Conservation (phyloP, 2,329 filamentous ascomycete genomes). For the Metarhizium anisopliae region DNA sequence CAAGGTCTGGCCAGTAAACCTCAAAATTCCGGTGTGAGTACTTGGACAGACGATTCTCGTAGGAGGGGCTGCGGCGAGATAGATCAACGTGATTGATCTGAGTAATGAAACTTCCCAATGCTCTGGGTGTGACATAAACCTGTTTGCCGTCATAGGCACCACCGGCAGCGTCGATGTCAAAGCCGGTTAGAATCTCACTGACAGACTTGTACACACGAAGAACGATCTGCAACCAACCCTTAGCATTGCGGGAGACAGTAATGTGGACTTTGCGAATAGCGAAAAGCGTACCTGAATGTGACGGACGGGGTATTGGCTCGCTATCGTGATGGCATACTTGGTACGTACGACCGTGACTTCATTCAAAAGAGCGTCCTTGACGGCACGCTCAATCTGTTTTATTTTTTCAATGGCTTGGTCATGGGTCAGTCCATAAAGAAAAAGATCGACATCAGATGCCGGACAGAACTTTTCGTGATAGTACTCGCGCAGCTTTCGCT, state of each 20-base stretch:
- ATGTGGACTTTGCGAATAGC: neutral
- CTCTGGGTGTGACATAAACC: slow-evolving; percentile 70
- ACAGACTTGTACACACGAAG: slow-evolving; percentile 77
- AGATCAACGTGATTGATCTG: slow-evolving; percentile 77
- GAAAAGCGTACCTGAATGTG: slow-evolving; percentile 52
- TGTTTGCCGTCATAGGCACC: slow-evolving; percentile 73
- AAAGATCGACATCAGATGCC: slow-evolving; percentile 80
- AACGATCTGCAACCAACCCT: slow-evolving; percentile 51
- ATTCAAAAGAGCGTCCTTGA: slow-evolving; percentile 69
- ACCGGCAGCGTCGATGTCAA: slow-evolving; percentile 79
- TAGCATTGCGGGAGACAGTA: neutral
- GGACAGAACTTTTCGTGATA: slow-evolving; percentile 77
- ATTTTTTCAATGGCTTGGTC: slow-evolving; percentile 76
- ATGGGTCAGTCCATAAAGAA: slow-evolving; percentile 71
- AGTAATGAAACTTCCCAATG: slow-evolving; percentile 69
- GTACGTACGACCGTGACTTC: slow-evolving; percentile 79
- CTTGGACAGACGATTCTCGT: slow-evolving; percentile 79
- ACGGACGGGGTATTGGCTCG: slow-evolving; percentile 71
- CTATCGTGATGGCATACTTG: slow-evolving; percentile 82
- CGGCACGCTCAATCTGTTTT: slow-evolving; percentile 65
- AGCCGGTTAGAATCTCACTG: slow-evolving; percentile 77
- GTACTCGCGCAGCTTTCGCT: slow-evolving; percentile 58
- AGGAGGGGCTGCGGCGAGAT: slow-evolving; percentile 71
- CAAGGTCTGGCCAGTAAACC: slow-evolving; percentile 67
- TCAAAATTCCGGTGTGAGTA: slow-evolving; percentile 81